phyloP scores from a whole-genome alignment of 768 basidiomycete genomes.

The Xerocomellus chrysenteron region DNA sequence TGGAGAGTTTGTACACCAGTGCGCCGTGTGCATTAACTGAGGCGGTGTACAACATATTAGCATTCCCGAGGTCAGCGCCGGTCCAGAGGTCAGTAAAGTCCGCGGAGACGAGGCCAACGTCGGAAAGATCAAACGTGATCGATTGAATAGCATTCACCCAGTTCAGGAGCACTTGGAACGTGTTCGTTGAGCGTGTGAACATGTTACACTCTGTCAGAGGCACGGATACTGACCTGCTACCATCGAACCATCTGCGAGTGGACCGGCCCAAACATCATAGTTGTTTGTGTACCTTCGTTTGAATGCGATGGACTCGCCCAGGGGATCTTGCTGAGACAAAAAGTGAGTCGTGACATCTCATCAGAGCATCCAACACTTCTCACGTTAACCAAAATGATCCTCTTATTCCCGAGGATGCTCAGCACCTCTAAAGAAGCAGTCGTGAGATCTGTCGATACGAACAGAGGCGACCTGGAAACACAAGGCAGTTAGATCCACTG shows the following conservation, averaged over 20 bases:
- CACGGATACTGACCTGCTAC: slow-evolving; percentile 1
- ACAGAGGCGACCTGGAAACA: slow-evolving; percentile 10
- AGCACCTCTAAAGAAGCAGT: background rate
- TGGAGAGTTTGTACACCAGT: slow-evolving; percentile 3
- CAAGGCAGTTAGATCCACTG: background rate
- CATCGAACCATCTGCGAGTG: slow-evolving; percentile 2
- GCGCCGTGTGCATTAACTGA: slow-evolving; percentile 1
- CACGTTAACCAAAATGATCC: slow-evolving; percentile 9
- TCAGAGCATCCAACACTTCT: background rate
- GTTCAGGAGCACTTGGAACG: slow-evolving; percentile 3
- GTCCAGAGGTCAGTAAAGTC: slow-evolving; percentile 9
- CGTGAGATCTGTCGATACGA: slow-evolving; percentile 11
- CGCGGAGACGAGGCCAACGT: slow-evolving; percentile 1
- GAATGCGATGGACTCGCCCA: slow-evolving; percentile 8
- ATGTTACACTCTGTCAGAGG: background rate
- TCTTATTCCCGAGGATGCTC: slow-evolving; percentile 4
- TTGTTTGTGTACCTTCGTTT: slow-evolving; percentile 9
- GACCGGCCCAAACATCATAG: slow-evolving; percentile 8
- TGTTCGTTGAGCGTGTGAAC: background rate
- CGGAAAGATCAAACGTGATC: slow-evolving; percentile 1
- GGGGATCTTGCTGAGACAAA: slow-evolving; percentile 9
- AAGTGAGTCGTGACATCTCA: background rate
- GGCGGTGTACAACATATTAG: background rate
- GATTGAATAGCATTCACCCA: background rate
- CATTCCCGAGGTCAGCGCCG: background rate